These are phyloP conservation scores for Wickerhamiella nectarea DNA, from an alignment of 805 yeast species.

Conservation along the genomic window DNA sequence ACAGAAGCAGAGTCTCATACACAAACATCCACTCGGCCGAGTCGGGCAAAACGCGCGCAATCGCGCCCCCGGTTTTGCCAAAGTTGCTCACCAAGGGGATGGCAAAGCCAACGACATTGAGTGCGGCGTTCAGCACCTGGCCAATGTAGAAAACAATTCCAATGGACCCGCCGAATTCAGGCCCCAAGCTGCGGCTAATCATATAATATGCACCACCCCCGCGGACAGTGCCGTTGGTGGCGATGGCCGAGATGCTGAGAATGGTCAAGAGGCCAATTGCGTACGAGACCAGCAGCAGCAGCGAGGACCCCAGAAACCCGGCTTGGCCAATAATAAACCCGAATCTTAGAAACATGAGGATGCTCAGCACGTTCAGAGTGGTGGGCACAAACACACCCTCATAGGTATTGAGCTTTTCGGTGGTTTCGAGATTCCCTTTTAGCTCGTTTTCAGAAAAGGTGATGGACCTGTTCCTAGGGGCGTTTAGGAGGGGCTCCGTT, in stretches of 20 bases:
- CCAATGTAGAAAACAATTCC: conserved; percentile 92
- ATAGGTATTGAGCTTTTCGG: conserved; percentile 55
- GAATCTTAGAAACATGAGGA: conserved; percentile 86
- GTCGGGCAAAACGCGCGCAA: conserved; percentile 48
- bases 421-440: background rate
- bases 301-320: conserved; percentile 69
- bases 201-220: conserved; percentile 99
- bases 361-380: conserved; percentile 79
- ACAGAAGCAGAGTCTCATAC: conserved; percentile 59
- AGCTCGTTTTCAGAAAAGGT: conserved; percentile 7
- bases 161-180: conserved; percentile 96
- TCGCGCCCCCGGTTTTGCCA: conserved; percentile 45
- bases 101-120: conserved; percentile 90
- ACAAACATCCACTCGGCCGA: conserved; percentile 53
- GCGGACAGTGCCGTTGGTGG: conserved; percentile 92
- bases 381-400: conserved; percentile 93
- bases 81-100: conserved; percentile 80
- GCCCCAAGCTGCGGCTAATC: conserved; percentile 90
- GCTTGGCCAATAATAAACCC: conserved; percentile 93
- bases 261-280: conserved; percentile 74
- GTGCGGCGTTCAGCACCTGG: conserved; percentile 73
- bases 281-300: conserved; percentile 58
- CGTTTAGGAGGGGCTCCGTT: conserved; percentile 8
- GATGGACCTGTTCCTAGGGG: conserved; percentile 4
- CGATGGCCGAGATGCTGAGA: conserved; percentile 82